A percentile compares a stretch with the other conserved stretches of the same genome.
Evolutionary conservation across 106 monocot species (phyloP).

Genomic region (Dactylorhiza incarnata): DNA sequence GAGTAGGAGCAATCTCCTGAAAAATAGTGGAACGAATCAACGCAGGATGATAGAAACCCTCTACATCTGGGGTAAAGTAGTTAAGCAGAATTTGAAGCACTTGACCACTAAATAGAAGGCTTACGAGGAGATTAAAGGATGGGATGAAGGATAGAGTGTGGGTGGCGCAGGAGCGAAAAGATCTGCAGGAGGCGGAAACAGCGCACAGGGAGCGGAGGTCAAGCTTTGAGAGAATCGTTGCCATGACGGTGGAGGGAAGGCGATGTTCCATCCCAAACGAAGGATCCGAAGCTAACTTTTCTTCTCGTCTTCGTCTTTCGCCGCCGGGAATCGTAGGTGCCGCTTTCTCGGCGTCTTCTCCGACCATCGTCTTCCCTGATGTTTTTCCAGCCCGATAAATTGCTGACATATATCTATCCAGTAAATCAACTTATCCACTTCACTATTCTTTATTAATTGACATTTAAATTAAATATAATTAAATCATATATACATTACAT

Average conservation of each 20-base stretch:
- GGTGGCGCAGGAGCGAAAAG: slow-evolving; percentile 56
- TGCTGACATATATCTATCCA: too few species aligned
- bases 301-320: background rate
- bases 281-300: background rate
- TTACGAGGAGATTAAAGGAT: slow-evolving; percentile 65
- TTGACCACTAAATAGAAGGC: background rate
- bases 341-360: background rate
- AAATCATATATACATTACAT: too few species aligned
- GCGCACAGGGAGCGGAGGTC: slow-evolving; percentile 73
- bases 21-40: slow-evolving; percentile 5
- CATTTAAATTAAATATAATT: too few species aligned
- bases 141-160: slow-evolving; percentile 60
- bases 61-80: background rate
- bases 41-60: background rate
- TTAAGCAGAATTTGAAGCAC: background rate
- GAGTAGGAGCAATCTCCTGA: slow-evolving; percentile 65
- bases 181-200: slow-evolving; percentile 52
- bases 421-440: too few species aligned
- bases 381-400: too few species aligned
- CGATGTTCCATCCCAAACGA: background rate
- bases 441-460: too few species aligned
- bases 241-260: slow-evolving; percentile 60
- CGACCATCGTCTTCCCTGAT: background rate
- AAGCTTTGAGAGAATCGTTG: slow-evolving; percentile 63
- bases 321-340: background rate